Base-by-base conservation (phyloP, 2,329 filamentous ascomycete species). In the Pochonia chlamydosporia region DNA sequence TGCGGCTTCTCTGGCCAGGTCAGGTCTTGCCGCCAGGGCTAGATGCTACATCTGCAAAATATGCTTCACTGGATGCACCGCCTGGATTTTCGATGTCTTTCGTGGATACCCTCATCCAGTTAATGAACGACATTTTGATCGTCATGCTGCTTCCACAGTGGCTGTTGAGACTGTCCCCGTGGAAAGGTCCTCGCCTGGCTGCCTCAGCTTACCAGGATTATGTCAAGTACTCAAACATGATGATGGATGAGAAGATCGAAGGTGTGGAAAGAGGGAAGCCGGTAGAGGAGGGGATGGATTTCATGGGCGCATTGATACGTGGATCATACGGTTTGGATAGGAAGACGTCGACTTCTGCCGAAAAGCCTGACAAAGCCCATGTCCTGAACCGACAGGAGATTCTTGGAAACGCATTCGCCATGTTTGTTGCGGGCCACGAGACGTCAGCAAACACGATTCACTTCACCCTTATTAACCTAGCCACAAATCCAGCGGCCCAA, bases 381-480 rank as follows among this genome's bases (percentile, higher is more conserved):
- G 62, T 64, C 16, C 63, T 85, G n/a, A 72, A 67, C 5, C 78
- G 82, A 52, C 73, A 74, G 4, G 85, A 90, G 47, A 84, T 91
- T 49, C 68, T 87, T 24, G 85, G 85, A 43, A 90, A 90, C 59
- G 81, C 85, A 18, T 85, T 84, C 52, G 71, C 84, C 56, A 80
- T 82, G 65, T 73, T 79, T 50, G 72, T 91, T 1, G 87, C 88
- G 1, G 88, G 88, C 11, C 87, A 93, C 64, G 88, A 93, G 64
- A 91, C 87, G 1, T 86, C 86, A 2, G 87, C 87, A 41, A 89
- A 87, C 63, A 77, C 79, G 4, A 71, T 90, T 33, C 84, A 91
- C 65, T 90, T 87, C 60, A 74, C 81, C 2, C 65, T 90, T 4
- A 61, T 89, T 30, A 75, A 81, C 55, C 75, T 92, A 5, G 87